Evolutionary conservation across 148 eudicot genomes (phyloP).

Genomic region (Bassia scoparia): DNA sequence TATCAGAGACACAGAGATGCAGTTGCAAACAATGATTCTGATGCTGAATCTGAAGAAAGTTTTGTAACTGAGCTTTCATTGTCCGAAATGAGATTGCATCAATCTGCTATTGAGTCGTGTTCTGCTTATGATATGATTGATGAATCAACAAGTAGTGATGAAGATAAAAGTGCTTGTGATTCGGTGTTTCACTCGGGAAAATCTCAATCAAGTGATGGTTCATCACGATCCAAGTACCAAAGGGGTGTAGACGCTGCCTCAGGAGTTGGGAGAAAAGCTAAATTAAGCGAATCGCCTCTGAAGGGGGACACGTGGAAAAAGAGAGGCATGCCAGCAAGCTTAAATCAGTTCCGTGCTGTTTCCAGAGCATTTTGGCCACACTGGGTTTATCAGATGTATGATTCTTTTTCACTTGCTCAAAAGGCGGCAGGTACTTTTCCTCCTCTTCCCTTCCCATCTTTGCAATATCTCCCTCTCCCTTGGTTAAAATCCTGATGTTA

Average conservation of each 20-base stretch:
- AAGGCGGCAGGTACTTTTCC: constrained; percentile 61
- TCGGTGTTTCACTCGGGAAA: constrained; percentile 34
- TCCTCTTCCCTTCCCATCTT: background rate
- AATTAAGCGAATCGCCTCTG: constrained; percentile 21
- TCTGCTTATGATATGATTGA: constrained; percentile 36
- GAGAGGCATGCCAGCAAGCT: constrained; percentile 21
- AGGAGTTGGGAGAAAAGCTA: constrained; percentile 26
- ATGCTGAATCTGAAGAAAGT: constrained; percentile 72
- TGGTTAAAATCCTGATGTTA: background rate
- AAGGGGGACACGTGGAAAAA: constrained; percentile 32
- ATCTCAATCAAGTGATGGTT: constrained; percentile 31
- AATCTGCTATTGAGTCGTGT: constrained; percentile 48
- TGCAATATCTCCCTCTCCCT: background rate
- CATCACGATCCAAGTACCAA: constrained; percentile 27
- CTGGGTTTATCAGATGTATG: constrained; percentile 90
- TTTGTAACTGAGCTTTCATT: constrained; percentile 62
- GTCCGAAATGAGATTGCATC: constrained; percentile 68
- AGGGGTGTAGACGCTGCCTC: constrained; percentile 30
- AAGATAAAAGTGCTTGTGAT: constrained; percentile 44
- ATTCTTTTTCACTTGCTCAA: constrained; percentile 76
- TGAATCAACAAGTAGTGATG: constrained; percentile 62
- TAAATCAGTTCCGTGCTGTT: constrained; percentile 43
- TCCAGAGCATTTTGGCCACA: constrained; percentile 82
- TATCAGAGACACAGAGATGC: constrained; percentile 29
- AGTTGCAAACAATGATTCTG: constrained; percentile 57